These are phyloP conservation scores for Talaromyces atroroseus DNA, from an alignment of 2,329 filamentous ascomycete species.

Conservation along the genomic window DNA sequence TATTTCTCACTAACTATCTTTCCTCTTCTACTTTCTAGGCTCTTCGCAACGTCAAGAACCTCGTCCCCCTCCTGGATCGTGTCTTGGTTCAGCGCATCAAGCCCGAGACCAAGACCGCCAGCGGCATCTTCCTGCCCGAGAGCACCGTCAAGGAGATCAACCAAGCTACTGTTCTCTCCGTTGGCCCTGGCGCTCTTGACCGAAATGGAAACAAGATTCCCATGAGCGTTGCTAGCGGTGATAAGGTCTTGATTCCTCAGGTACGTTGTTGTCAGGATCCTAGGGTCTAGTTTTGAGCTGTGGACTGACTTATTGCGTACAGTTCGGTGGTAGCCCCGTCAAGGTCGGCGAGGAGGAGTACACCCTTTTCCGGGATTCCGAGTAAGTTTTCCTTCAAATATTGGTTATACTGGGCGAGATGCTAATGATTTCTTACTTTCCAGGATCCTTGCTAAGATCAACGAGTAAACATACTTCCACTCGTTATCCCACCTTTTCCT, in stretches of 20 bases:
- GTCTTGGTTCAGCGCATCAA: constrained; percentile 97
- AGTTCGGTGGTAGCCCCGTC: constrained; percentile 91
- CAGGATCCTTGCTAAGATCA: constrained; percentile 98
- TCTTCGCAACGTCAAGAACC: constrained; percentile 90
- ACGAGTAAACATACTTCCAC: constrained; percentile 61
- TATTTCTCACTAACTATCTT: background rate
- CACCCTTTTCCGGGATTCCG: constrained; percentile 92
- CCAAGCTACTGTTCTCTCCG: constrained; percentile 92
- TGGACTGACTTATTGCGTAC: background rate
- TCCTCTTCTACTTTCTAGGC: constrained; percentile 36
- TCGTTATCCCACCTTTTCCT: constrained; percentile 12
- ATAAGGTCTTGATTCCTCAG: constrained; percentile 93
- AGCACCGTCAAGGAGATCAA: constrained; percentile 96
- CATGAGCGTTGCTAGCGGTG: constrained; percentile 75
- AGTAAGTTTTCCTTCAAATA: constrained; percentile 59
- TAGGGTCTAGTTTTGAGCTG: constrained; percentile 11
- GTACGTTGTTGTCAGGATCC: constrained; percentile 53
- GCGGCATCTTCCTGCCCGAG: constrained; percentile 96
- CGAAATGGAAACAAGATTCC: constrained; percentile 82
- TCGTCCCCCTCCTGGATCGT: constrained; percentile 93
- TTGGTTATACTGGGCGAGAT: background rate
- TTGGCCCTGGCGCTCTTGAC: constrained; percentile 82
- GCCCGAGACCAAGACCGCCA: constrained; percentile 91
- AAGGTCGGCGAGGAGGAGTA: constrained; percentile 98
- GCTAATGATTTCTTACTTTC: constrained; percentile 16